Base-by-base conservation (phyloP, 1,284 basidiomycete species). In the Rugosomyces carneus region DNA sequence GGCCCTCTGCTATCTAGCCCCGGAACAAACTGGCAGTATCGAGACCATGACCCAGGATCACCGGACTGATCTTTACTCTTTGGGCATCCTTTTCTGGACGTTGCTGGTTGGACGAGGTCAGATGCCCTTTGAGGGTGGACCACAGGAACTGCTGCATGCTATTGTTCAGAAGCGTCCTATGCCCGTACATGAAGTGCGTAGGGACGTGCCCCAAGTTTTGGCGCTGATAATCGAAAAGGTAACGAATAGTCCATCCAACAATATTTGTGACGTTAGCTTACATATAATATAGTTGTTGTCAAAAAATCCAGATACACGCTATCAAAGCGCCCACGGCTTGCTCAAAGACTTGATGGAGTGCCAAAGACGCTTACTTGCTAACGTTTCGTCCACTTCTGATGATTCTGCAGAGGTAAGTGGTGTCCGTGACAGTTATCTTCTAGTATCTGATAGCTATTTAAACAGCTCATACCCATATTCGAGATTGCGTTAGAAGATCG, bases 1-100 rank as follows among this genome's bases (percentile, higher is more conserved):
- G 62, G 81, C 81, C 1, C 62, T 85, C 6, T 84, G 80, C 57
- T 86, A 84, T 56, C 71, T 85, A 23, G 80, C 81, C 4, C 83
- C 83, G 15, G 83, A 85, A 58, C 83, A 86, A 59, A 84, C 82
- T 1, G 81, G 81, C 10, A 78, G 80, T 53, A 77, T 80, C 51
- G 80, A 84, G 58, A 80, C 78, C 5, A 76, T 78, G 59, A 71
- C 73, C 3, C 81, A 84, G 57, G 82, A 85, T 56, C 79, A 83
- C 51, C 62, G 83, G 47, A 84, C 82, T 9, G 83, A 86, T 61
- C 58, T 86, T 24, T 85, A 85, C 60, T 80, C 81, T 0, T 67
- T 85, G 3, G 83, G 83, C 1, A 75, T 84, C 39, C 60, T 84
- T 53, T 84, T 83, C 57, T 84, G 81, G 80, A 81, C 80, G 5